Evolutionary conservation across 352 stramenopile species (phyloP), one percentile per base, ranked within the genome.

Genomic region (Phytophthora foliorum): DNA sequence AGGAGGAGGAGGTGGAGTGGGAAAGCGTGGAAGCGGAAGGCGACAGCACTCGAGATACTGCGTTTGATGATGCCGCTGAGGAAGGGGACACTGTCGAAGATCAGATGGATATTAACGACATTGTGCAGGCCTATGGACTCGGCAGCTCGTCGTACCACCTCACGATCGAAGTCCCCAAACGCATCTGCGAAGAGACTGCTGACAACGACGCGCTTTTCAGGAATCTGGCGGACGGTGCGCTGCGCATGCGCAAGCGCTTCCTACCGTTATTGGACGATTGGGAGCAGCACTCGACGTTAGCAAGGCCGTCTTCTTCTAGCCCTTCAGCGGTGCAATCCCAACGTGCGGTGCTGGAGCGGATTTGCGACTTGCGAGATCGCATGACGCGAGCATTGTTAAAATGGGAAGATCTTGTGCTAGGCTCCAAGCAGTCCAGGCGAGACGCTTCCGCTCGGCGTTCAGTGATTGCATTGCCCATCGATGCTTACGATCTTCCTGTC

Each of bases 61-160:
- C 9, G 16, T 6, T 34, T 6, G 24, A 29, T 24, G 57, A 62
- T 2, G 50, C 51, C 22, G 27, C 8, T 14, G 57, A 61, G 6
- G 42, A 62, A 17, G 64, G 73, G 0, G 58, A 69, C 5, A 13
- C 11, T 14, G 41, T 11, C 7, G 55, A 74, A 0, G 62, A 79
- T 17, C 50, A 67, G 3, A 88, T 94, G 80, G 84, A 94, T 61
- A 90, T 92, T 21, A 92, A 91, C 51, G 79, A 91, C 21, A 94
- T 94, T 59, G 84, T 94, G 29, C 75, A 89, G 36, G 79, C 81
- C 16, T 94, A 94, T 56, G 86, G 86, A 1, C 80, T 94, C 24
- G 86, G 86, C 16, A 92, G 84, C 48, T 87, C 86, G 17, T 89
- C 82, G 14, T 94, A 94, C 55, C 82, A 90, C 25, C 66, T 94